These are phyloP conservation scores for Glonium stellatum DNA, from an alignment of 495 filamentous ascomycete species.

Conservation along the genomic window DNA sequence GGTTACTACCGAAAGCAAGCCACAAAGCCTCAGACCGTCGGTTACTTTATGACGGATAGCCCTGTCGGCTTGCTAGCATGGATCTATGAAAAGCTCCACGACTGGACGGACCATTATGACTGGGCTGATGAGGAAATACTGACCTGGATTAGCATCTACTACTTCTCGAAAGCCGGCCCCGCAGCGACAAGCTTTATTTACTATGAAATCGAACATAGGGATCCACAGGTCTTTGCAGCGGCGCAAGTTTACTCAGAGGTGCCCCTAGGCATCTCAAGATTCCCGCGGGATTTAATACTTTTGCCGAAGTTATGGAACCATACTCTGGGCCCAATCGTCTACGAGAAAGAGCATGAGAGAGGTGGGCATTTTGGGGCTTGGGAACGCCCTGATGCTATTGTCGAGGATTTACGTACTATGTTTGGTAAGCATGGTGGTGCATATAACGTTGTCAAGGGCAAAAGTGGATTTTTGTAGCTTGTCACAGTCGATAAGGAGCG, in stretches of 20 bases:
- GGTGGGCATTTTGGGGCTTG: slow-evolving; percentile 30
- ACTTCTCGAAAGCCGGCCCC: slow-evolving; percentile 44
- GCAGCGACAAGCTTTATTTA: slow-evolving; percentile 44
- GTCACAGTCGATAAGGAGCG: too few species aligned
- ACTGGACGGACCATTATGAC: slow-evolving; percentile 44
- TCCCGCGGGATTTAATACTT: slow-evolving; percentile 47
- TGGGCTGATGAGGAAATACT: slow-evolving; percentile 51
- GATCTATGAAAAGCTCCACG: slow-evolving; percentile 48
- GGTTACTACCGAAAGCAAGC: slow-evolving; percentile 42
- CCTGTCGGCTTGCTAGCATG: slow-evolving; percentile 47
- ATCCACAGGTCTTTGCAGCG: neutral
- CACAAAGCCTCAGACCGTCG: slow-evolving; percentile 45
- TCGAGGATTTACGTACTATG: slow-evolving; percentile 22
- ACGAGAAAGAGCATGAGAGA: slow-evolving; percentile 31
- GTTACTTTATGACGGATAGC: slow-evolving; percentile 45
- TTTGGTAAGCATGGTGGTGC: slow-evolving; percentile 17
- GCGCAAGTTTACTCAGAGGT: slow-evolving; percentile 32
- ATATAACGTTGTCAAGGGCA: neutral
- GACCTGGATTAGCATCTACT: slow-evolving; percentile 48
- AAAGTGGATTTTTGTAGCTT: neutral
- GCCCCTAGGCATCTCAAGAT: slow-evolving; percentile 48
- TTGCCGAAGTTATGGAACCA: slow-evolving; percentile 47
- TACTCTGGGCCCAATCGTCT: slow-evolving; percentile 49
- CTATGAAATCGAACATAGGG: slow-evolving; percentile 39
- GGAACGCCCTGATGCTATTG: slow-evolving; percentile 22